phyloP scores from a whole-genome alignment of 225 moss, liverwort and hornwort genomes.

The Pseudisothecium myosuroides region DNA sequence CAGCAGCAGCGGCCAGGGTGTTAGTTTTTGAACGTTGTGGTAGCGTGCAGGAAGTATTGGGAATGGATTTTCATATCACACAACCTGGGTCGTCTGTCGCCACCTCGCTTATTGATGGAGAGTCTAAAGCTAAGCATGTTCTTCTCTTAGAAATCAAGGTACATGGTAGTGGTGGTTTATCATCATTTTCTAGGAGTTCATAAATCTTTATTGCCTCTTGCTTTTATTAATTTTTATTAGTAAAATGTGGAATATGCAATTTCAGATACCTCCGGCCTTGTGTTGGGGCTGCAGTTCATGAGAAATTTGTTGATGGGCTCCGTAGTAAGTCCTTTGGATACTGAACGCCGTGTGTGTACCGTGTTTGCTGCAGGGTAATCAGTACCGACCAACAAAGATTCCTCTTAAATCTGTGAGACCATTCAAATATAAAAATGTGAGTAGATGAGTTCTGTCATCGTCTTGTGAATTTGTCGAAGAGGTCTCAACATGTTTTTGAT shows the following conservation, averaged over 20 bases:
- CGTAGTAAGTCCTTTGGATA: not conserved
- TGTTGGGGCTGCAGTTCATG: not conserved
- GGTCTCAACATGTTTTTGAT: not conserved
- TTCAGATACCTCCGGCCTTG: not conserved
- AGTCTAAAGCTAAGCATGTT: constrained; percentile 93
- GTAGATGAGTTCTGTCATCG: not conserved
- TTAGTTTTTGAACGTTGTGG: constrained; percentile 8
- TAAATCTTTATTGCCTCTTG: not conserved
- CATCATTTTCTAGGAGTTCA: not conserved
- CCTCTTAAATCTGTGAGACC: constrained; percentile 88
- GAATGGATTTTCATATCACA: constrained; percentile 97
- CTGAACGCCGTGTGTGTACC: not conserved
- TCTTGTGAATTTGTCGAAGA: not conserved
- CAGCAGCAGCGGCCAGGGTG: not conserved
- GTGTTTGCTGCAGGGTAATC: constrained; percentile 53
- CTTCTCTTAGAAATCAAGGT: constrained; percentile 96
- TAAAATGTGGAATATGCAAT: not conserved
- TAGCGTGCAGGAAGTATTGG: constrained; percentile 81
- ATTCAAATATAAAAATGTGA: constrained; percentile 82
- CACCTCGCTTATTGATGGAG: constrained; percentile 90
- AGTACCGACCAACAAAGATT: constrained; percentile 88
- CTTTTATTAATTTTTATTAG: not conserved
- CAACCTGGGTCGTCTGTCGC: constrained; percentile 99
- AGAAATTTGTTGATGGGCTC: not conserved
- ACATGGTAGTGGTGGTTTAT: not conserved